Conservation (phyloP, 345 rosid genomes). For the Draba incana region DNA sequence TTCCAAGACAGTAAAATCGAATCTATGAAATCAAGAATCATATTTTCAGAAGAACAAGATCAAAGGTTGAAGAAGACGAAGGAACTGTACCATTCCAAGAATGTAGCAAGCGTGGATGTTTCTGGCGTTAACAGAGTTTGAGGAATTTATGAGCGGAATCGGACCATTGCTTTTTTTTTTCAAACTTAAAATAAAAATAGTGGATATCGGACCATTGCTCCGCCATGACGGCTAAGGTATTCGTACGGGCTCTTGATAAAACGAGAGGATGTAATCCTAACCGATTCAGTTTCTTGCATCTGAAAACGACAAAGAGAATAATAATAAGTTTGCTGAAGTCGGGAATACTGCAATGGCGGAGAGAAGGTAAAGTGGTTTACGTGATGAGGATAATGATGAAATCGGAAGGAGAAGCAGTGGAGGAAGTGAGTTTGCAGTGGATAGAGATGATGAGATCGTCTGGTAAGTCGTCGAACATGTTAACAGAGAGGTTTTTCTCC, state of each 20-base stretch:
- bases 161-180: no score
- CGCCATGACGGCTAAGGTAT: slow-evolving; percentile 50
- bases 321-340: background rate
- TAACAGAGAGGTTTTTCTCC: slow-evolving; percentile 17
- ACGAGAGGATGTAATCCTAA: slow-evolving; percentile 52
- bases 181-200: no score
- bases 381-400: slow-evolving; percentile 50
- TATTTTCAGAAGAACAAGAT: background rate
- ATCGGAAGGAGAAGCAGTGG: slow-evolving; percentile 64
- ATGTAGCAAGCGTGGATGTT: slow-evolving; percentile 57
- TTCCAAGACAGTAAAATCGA: slow-evolving; percentile 69
- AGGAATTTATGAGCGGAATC: slow-evolving; percentile 59
- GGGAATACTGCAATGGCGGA: background rate
- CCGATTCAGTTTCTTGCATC: slow-evolving; percentile 54
- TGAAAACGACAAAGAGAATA: slow-evolving; percentile 28
- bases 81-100: slow-evolving; percentile 63
- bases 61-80: background rate
- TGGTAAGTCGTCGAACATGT: slow-evolving; percentile 53
- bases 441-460: slow-evolving; percentile 62
- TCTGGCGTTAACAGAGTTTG: slow-evolving; percentile 56
- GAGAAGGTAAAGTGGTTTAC: slow-evolving; percentile 36
- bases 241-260: slow-evolving; percentile 49
- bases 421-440: slow-evolving; percentile 55
- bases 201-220: slow-evolving; percentile 64
- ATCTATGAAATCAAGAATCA: slow-evolving; percentile 45